phyloP scores from a whole-genome alignment of 495 filamentous ascomycete genomes.

The Penicillium diatomitis region DNA sequence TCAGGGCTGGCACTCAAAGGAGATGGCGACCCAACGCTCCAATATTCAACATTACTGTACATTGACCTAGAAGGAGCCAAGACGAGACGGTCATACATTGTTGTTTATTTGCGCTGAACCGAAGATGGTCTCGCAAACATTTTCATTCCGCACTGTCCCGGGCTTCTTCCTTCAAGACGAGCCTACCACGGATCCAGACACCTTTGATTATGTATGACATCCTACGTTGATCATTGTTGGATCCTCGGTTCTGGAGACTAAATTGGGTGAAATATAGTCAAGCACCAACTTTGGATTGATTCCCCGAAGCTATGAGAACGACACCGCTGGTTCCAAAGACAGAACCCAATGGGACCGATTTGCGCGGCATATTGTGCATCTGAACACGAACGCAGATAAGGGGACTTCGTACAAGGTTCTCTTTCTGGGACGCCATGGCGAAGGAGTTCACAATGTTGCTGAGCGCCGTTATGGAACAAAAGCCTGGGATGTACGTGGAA shows the following conservation, averaged over 20 bases:
- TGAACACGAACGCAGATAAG: conserved; percentile 40
- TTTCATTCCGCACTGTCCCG: conserved; percentile 38
- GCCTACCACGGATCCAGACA: conserved; percentile 48
- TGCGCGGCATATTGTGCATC: conserved; percentile 36
- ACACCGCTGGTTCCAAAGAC: conserved; percentile 16
- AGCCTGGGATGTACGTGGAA: conserved; percentile 49
- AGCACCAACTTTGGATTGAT: conserved; percentile 60
- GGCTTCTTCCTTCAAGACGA: conserved; percentile 72
- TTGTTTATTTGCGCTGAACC: no score
- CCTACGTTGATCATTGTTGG: no score
- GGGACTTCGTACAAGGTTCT: conserved; percentile 55
- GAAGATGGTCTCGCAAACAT: neutral
- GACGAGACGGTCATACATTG: no score
- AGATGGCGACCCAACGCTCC: no score
- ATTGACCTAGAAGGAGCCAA: no score
- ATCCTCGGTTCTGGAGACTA: no score
- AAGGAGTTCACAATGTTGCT: conserved; percentile 63
- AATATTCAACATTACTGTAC: no score
- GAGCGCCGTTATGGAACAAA: conserved; percentile 56
- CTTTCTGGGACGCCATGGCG: conserved; percentile 63
- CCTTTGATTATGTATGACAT: conserved; percentile 57
- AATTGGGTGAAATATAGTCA: conserved; percentile 9
- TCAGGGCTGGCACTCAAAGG: no score
- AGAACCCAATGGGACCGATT: conserved; percentile 61
- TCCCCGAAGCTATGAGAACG: conserved; percentile 40